Evolutionary conservation across 768 basidiomycete genomes (phyloP).

Genomic region (Chalciporus pseudorubinellus): DNA sequence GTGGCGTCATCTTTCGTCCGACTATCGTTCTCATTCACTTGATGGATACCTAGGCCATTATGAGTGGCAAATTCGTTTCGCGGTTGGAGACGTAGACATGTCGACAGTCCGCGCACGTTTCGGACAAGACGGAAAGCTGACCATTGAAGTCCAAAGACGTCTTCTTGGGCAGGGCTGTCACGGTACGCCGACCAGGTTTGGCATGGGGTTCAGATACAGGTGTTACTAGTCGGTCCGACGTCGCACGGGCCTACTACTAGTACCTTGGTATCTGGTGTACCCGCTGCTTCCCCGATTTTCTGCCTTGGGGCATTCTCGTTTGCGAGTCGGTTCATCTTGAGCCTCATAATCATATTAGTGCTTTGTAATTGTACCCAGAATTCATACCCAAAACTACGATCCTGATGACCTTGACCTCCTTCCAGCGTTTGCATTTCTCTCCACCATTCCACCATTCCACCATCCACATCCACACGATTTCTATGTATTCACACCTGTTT

Average conservation of each 20-base stretch:
- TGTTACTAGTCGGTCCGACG: slow-evolving; percentile 16
- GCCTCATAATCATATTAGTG: slow-evolving; percentile 23
- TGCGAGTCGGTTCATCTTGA: slow-evolving; percentile 2
- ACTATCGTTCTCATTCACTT: slow-evolving; percentile 1
- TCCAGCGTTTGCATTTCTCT: not conserved
- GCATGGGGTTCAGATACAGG: slow-evolving; percentile 31
- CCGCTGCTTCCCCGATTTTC: not conserved
- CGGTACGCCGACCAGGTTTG: slow-evolving; percentile 19
- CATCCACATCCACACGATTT: not conserved
- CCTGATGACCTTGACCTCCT: not conserved
- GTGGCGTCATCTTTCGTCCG: not conserved
- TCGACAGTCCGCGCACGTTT: slow-evolving; percentile 49
- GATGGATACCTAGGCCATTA: slow-evolving; percentile 46
- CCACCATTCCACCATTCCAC: not conserved
- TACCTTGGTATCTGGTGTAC: slow-evolving; percentile 3
- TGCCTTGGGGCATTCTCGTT: slow-evolving; percentile 4
- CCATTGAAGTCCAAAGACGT: slow-evolving; percentile 42
- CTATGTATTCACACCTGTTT: slow-evolving; percentile 14
- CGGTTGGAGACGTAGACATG: slow-evolving; percentile 56
- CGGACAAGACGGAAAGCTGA: slow-evolving; percentile 44
- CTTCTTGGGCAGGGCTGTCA: slow-evolving; percentile 25
- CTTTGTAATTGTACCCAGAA: slow-evolving; percentile 26
- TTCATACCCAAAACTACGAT: slow-evolving; percentile 9
- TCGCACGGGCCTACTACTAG: not conserved
- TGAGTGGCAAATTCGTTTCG: slow-evolving; percentile 58